Conservation (phyloP, 2,329 filamentous ascomycete genomes). For the Exophiala bonariae region DNA sequence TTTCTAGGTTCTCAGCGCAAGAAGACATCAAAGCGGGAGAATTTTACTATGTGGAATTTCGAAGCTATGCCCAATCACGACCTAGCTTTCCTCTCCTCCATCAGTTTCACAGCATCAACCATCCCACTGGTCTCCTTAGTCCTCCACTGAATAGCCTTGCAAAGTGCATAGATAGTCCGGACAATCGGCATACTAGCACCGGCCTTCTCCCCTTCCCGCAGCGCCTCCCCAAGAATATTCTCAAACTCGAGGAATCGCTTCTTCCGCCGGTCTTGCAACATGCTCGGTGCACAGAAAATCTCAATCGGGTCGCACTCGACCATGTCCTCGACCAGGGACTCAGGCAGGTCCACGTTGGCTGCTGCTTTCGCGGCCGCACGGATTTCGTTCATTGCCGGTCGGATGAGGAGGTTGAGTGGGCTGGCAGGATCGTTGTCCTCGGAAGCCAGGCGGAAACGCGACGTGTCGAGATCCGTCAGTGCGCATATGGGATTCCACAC, state of each 20-base stretch:
- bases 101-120: constrained; percentile 18
- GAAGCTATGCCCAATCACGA: too few species aligned
- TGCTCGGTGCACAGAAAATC: constrained; percentile 54
- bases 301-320: constrained; percentile 51
- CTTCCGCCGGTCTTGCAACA: constrained; percentile 51
- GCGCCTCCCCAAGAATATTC: constrained; percentile 58
- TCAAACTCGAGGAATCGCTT: constrained; percentile 59
- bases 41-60: too few species aligned
- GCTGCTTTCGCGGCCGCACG: constrained; percentile 44
- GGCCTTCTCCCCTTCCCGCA: constrained; percentile 49
- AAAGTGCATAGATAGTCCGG: constrained; percentile 30
- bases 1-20: too few species aligned
- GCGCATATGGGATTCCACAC: constrained; percentile 56
- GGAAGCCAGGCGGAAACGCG: constrained; percentile 48
- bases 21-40: too few species aligned
- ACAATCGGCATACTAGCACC: constrained; percentile 43
- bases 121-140: constrained; percentile 30
- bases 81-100: constrained; percentile 18
- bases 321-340: constrained; percentile 45
- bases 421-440: constrained; percentile 32
- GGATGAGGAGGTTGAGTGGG: constrained; percentile 48
- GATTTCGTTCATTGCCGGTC: constrained; percentile 52
- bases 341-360: constrained; percentile 45
- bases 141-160: constrained; percentile 31
- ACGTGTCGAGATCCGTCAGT: constrained; percentile 52